Evolutionary conservation across 495 filamentous ascomycete genomes (phyloP), one percentile per base, ranked within the genome.

Genomic region (Hamigera avellanea): DNA sequence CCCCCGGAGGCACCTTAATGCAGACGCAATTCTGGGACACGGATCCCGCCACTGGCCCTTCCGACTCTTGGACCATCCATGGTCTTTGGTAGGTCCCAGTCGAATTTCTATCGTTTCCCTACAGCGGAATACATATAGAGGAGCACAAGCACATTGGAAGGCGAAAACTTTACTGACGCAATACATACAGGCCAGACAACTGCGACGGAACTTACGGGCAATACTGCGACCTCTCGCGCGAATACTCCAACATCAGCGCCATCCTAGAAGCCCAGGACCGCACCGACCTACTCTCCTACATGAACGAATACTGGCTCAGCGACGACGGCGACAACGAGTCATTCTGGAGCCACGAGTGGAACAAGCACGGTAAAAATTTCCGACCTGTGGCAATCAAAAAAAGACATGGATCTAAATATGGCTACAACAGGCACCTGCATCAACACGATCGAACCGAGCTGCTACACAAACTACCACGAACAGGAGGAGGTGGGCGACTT

Each of bases 1-100:
- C 71, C 33, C 81, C 81, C 0, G 81, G 83, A 16, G 84, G 85
- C 6, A 69, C 80, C 33, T 55, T 89, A 17, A 61, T 88, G 26
- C 71, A 75, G 49, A 84, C 83, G 12, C 83, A 89, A 45, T 87
- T 91, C 64, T 93, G 83, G 83, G 83, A 89, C 46, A 69, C 72
- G 0, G 52, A 75, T 46, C 75, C 76, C 7, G 56, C 73, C 18
- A 73, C 72, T 2, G 79, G 78, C 0, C 80, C 77, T 1, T 61
- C 62, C n/a, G 70, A 87, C 48, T 76, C 75, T 32, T 91, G 83
- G 84, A 89, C 84, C 3, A 58, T 91, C 19, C 86, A 88, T 48
- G 83, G 84, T 14, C 61, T 91, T 28, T 89, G 85, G 67, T 70
- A 49, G 16, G n/a, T n/a, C n/a, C n/a, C n/a, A n/a, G n/a, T n/a